A percentile compares a stretch with the other conserved stretches of the same genome.
Conservation (phyloP, 1,284 basidiomycete species). For the Vanrija sp. region DNA sequence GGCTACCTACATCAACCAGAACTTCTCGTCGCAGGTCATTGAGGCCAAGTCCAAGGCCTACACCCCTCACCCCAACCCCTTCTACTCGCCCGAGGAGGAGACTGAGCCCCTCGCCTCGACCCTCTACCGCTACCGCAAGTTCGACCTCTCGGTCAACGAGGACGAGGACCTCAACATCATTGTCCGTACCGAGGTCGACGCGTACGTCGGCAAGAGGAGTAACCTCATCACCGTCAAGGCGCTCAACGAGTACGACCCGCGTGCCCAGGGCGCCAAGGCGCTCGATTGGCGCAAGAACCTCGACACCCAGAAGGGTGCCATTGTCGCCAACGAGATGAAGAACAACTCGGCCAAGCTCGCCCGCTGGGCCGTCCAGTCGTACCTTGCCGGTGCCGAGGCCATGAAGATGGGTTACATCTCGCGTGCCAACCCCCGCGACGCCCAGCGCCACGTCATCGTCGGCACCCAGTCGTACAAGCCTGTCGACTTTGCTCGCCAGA, state of each 20-base stretch:
- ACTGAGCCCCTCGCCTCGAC: constrained; percentile 92
- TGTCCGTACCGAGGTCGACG: constrained; percentile 95
- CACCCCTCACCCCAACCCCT: constrained; percentile 84
- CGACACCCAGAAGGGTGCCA: constrained; percentile 93
- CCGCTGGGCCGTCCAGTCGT: constrained; percentile 93
- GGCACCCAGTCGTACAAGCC: constrained; percentile 94
- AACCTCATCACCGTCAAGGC: constrained; percentile 83
- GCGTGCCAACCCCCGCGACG: constrained; percentile 87
- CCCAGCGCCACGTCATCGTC: constrained; percentile 90
- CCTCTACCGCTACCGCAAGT: constrained; percentile 93
- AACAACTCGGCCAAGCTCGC: constrained; percentile 99
- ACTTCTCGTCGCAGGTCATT: constrained; percentile 96
- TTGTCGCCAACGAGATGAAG: constrained; percentile 99
- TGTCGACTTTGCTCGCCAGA: constrained; percentile 86
- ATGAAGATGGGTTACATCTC: constrained; percentile 98
- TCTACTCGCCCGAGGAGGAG: constrained; percentile 84
- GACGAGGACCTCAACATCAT: constrained; percentile 82
- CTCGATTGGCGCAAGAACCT: constrained; percentile 96
- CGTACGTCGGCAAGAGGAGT: constrained; percentile 63
- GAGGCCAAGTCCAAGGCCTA: constrained; percentile 57
- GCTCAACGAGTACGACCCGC: constrained; percentile 95
- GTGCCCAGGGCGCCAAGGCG: constrained; percentile 70
- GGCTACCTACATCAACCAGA: constrained; percentile 98
- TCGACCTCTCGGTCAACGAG: constrained; percentile 88
- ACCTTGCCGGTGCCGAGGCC: constrained; percentile 90